Base-by-base conservation (phyloP, 345 rosid genomes). In the Gossypium bickii region DNA sequence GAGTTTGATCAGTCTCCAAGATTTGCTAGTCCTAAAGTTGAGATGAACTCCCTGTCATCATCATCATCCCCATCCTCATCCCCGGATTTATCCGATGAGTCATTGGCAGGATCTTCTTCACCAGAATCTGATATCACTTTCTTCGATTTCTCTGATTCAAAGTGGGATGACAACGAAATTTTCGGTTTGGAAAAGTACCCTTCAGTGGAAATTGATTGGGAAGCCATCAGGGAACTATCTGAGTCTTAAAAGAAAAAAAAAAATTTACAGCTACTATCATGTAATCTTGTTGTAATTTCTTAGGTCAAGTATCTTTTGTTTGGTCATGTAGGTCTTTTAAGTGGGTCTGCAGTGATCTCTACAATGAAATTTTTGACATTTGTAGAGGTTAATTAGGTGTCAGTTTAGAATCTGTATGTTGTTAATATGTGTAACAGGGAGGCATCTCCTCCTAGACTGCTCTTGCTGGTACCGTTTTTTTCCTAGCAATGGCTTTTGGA, bases 191-290 rank as follows among this genome's bases (percentile, higher is more conserved):
- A 87, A 77, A 93, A 90, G 82, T 86, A 2, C 70, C 98, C 95
- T 13, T 93, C 97, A 1, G 85, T 86, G 80, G 97, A 93, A 86
- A 93, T 93, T 44, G 98, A 93, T 70, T 91, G 97, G 97, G 93
- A 88, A 74, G 92, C 92, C 2, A 88, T 89, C 48, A 79, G 82
- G 51, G 84, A 83, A 75, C 80, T 78, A 75, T 85, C 84, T 24
- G 88, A 84, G 74, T 79, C 74, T 70, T 81, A 61, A 61, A 66
- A 34, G 9, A 16, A 64, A 64, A 48, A 45, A 24, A 45, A 53
- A 29, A n/a, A 9, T n/a, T n/a, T 51, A 38, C 13, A 12, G n/a
- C 29, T 38, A 15, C 27, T 71, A 61, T 8, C 1, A 70, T 77
- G 72, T 74, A 74, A 61, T 62, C 3, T 75, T 45, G 0, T 34